phyloP scores from a whole-genome alignment of 768 basidiomycete genomes.

The Kwoniella mangroviensis region DNA sequence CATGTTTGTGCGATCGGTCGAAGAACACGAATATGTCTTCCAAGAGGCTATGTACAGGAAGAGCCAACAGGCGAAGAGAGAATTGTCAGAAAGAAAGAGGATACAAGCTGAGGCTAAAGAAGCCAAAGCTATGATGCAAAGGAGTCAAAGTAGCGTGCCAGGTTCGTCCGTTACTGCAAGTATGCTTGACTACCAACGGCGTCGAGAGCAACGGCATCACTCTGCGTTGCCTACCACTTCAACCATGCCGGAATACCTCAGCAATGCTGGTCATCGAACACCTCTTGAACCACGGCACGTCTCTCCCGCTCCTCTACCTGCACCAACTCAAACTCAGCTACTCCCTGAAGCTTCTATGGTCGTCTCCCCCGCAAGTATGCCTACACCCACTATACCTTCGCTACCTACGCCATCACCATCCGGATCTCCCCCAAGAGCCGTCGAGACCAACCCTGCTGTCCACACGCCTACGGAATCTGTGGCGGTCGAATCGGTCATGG shows the following conservation, averaged over 20 bases:
- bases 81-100: slow-evolving; percentile 49
- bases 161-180: slow-evolving; percentile 39
- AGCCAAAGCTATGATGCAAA: slow-evolving; percentile 33
- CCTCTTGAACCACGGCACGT: slow-evolving; percentile 20
- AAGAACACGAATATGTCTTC: slow-evolving; percentile 77
- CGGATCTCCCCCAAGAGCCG: slow-evolving; percentile 8
- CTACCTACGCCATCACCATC: slow-evolving; percentile 3
- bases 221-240: slow-evolving; percentile 48
- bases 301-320: slow-evolving; percentile 8
- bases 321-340: slow-evolving; percentile 10
- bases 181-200: slow-evolving; percentile 42
- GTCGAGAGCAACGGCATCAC: slow-evolving; percentile 43
- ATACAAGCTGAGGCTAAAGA: slow-evolving; percentile 47
- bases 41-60: slow-evolving; percentile 85
- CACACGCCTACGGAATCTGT: slow-evolving; percentile 26
- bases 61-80: slow-evolving; percentile 62
- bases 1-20: slow-evolving; percentile 72
- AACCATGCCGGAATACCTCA: slow-evolving; percentile 49
- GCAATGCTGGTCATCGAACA: slow-evolving; percentile 44
- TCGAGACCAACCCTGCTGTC: slow-evolving; percentile 10
- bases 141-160: slow-evolving; percentile 46
- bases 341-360: slow-evolving; percentile 5
- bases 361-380: slow-evolving; percentile 16
- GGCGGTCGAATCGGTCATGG: slow-evolving; percentile 18
- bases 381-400: slow-evolving; percentile 27